Conservation (phyloP, 208 protist genomes). For the Willaertia magna region DNA sequence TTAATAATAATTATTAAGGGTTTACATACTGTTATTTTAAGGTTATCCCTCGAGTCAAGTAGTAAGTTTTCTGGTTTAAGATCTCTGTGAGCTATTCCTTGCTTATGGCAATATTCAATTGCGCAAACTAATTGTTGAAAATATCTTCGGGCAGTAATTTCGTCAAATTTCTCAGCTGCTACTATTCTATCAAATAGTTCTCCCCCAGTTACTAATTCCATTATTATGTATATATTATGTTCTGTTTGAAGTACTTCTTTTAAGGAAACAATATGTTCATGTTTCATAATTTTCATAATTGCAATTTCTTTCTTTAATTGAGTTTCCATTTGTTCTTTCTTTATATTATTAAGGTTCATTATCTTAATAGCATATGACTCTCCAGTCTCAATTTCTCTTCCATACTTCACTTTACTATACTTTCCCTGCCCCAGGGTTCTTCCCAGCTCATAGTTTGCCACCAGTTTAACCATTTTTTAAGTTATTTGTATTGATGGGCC, state of each 20-base stretch:
- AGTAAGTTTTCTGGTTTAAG: constrained; percentile 75
- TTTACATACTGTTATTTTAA: constrained; percentile 66
- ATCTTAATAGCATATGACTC: constrained; percentile 52
- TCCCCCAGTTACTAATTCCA: constrained; percentile 45
- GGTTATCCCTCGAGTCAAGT: constrained; percentile 47
- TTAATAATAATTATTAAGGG: no score
- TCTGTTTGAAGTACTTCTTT: constrained; percentile 44
- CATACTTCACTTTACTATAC: constrained; percentile 16
- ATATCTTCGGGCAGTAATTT: constrained; percentile 61
- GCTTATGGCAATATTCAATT: constrained; percentile 78
- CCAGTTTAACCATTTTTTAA: background rate
- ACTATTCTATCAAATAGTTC: constrained; percentile 84
- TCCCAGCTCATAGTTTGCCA: background rate
- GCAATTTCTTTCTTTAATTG: constrained; percentile 54
- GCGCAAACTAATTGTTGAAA: constrained; percentile 83
- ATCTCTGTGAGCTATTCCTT: constrained; percentile 50
- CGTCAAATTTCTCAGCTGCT: constrained; percentile 53
- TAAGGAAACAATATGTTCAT: constrained; percentile 42
- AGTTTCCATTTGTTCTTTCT: constrained; percentile 46
- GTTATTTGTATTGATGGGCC: no score
- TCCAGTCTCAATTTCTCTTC: constrained; percentile 21
- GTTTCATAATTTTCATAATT: constrained; percentile 45
- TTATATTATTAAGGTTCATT: constrained; percentile 63
- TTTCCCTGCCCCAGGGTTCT: background rate
- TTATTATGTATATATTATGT: constrained; percentile 28